Base-by-base conservation (phyloP, 148 eudicot genomes). In the Fagopyrum esculentum region DNA sequence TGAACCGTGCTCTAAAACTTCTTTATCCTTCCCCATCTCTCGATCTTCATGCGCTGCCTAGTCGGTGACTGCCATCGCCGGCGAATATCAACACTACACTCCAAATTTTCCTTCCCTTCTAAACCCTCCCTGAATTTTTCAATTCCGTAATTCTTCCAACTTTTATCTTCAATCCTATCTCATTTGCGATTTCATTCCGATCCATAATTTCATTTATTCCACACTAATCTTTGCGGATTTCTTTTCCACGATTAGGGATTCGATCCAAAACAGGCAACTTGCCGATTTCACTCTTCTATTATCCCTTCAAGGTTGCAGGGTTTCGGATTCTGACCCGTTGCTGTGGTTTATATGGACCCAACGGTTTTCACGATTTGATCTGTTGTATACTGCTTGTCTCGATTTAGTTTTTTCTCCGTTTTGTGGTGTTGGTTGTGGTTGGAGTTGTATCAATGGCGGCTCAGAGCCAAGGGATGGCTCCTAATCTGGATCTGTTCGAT, bases 401-500 rank as follows among this genome's bases (percentile, higher is more conserved):
- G 17, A 66, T 40, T 66, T 61, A 61, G 17, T 45, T 45, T 66
- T 66, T 66, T 15, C 17, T 15, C 45, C 16, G 16, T 6, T 59
- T 59, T 26, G 63, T 7, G 63, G 63, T 57, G 19, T 19, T 57
- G 17, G 63, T 17, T 29, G 6, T 29, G 45, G 44, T 29, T 4
- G 10, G 26, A 2, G 44, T 63, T 63, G 69, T 30, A 63, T 59
- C 66, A 40, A 93, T 93, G 97, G 93, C 93, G 83, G 90, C 86
- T 70, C 90, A 84, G 82, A 82, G 52, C 80, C 85, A 80, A 76
- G 87, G 78, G 71, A 83, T 78, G 74, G 35, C 73, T 22, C 74
- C 78, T 72, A 82, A 77, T 71, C 55, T 74, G 84, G 95, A 92
- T 80, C 85, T 86, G 75, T 96, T 96, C 83, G 99, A 96, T 78